Conservation (phyloP, 2,329 filamentous ascomycete genomes). For the Zalaria obscura region DNA sequence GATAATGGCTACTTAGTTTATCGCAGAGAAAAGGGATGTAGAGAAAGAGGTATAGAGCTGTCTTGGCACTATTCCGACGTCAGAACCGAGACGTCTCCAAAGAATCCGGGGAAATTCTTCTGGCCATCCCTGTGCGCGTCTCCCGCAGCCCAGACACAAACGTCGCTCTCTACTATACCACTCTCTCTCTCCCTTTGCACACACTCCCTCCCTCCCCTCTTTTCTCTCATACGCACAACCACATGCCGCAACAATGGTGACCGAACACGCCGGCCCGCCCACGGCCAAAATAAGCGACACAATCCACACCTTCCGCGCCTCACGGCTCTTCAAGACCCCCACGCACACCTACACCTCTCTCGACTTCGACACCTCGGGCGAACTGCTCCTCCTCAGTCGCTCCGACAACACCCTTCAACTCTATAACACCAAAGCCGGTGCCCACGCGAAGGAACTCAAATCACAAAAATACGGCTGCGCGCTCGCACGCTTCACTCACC, state of each 20-base stretch:
- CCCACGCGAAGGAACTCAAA: constrained; percentile 74
- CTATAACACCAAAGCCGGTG: constrained; percentile 84
- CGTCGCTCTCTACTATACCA: too few species aligned
- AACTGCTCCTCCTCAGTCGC: constrained; percentile 79
- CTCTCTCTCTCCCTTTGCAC: too few species aligned
- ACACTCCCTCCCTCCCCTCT: too few species aligned
- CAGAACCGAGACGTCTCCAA: too few species aligned
- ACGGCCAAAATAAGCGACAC: constrained; percentile 57
- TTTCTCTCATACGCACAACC: too few species aligned
- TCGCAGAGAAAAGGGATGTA: too few species aligned
- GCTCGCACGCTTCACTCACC: constrained; percentile 86
- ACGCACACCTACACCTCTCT: constrained; percentile 59
- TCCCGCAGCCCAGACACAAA: too few species aligned
- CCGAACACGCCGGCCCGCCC: constrained; percentile 13
- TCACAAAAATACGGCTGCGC: constrained; percentile 97
- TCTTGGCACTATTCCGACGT: too few species aligned
- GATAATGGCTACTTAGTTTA: too few species aligned
- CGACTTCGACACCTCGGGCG: constrained; percentile 91
- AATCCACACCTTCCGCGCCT: constrained; percentile 63
- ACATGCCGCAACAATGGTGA: constrained; percentile 9
- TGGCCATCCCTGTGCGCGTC: too few species aligned
- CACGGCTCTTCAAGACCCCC: constrained; percentile 43
- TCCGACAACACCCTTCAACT: constrained; percentile 93
- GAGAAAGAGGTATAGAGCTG: too few species aligned
- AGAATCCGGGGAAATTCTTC: too few species aligned